Conservation (phyloP, 2,329 filamentous ascomycete genomes). For the Thielaviopsis ethacetica region DNA sequence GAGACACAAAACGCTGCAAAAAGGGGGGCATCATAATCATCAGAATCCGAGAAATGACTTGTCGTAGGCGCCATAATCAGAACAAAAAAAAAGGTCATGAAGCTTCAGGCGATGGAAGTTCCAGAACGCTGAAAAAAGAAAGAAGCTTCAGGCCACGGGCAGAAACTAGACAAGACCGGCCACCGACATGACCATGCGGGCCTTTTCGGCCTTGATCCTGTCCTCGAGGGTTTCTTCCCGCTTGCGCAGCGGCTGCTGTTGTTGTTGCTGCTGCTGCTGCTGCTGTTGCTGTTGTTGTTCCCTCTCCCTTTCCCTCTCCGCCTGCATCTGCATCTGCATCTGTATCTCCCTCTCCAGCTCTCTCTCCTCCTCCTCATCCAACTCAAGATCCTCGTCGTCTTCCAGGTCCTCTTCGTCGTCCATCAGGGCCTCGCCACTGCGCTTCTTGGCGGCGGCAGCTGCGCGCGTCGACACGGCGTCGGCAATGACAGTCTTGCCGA, state of each 20-base stretch:
- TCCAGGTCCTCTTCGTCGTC: not conserved
- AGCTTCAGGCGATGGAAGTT: no score
- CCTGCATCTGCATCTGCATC: not conserved
- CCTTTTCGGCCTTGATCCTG: not conserved
- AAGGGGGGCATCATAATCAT: not conserved
- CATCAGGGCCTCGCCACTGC: not conserved
- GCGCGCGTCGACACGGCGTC: constrained; percentile 1
- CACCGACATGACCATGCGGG: not conserved
- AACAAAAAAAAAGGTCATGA: not conserved
- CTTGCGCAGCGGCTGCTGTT: not conserved
- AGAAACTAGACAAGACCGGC: not conserved
- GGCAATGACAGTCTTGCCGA: constrained; percentile 4
- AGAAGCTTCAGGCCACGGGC: not conserved
- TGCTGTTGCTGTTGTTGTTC: not conserved
- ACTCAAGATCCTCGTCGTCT: not conserved
- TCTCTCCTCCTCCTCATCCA: not conserved
- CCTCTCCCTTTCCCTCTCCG: not conserved
- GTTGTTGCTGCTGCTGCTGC: not conserved
- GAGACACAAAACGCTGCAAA: constrained; percentile 1
- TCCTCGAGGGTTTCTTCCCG: not conserved
- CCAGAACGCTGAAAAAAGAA: no score
- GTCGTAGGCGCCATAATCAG: not conserved
- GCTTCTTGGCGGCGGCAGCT: not conserved
- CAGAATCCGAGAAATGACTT: not conserved
- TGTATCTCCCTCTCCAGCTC: not conserved